Base-by-base conservation (phyloP, 2,329 filamentous ascomycete species). In the Aspergillus pseudotamarii region DNA sequence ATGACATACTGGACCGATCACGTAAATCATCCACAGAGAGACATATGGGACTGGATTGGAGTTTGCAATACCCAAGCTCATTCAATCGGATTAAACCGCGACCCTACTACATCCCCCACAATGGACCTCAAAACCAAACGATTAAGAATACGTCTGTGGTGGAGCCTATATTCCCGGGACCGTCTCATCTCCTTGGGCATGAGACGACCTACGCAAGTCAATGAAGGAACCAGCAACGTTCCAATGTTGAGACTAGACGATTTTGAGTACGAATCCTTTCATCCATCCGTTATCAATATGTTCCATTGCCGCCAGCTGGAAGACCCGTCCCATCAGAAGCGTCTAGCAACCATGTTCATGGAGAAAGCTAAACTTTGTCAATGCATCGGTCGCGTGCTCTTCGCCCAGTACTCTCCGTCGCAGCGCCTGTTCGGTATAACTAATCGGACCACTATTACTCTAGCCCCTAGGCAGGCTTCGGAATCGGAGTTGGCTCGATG, bases 1-100 rank as follows among this genome's bases (percentile, higher is more conserved):
- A 92, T 96, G 90, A 96, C 93, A 6, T 96, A 95, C 76, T 96
- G 93, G 89, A 96, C 96, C 75, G 93, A 96, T 79, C 94, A 92
- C 10, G 92, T 93, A 3, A 92, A 96, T 75, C 92, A 95, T 50
- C 72, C 73, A 72, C 91, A 95, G 74, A 95, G 96, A 78, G 93
- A 96, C 26, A 71, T 70, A 34, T 71, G 69, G 69, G 69, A 71
- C 50, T 71, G 68, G 69, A 67, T 71, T 54, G 69, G 68, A 14
- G 60, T 70, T 12, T 71, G 69, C 64, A 71, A 66, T 55, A 68
- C 64, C n/a, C 65, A 69, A 53, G 68, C 68, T n/a, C 67, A 70
- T 57, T 70, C 68, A 1, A 68, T 70, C 21, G 68, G 68, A 12
- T 46, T 70, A 12, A 70, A 70, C 21, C 61, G 67, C 46, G 68